Evolutionary conservation across 2,329 filamentous ascomycete genomes (phyloP), one percentile per base, ranked within the genome.

Genomic region (Aschersonia sp.): DNA sequence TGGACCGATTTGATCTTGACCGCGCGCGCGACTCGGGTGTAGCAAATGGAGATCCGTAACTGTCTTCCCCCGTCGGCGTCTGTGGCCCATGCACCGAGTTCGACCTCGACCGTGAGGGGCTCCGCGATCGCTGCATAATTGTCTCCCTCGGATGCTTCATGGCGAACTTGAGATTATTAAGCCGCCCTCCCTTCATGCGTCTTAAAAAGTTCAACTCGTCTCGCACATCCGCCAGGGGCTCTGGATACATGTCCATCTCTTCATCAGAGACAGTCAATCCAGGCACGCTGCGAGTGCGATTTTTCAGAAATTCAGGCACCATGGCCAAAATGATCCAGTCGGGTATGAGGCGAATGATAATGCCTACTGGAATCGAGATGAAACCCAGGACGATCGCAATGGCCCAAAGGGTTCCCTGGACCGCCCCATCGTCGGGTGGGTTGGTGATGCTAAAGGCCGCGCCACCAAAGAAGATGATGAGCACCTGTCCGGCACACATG

Each of bases 391-490:
- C 72, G 48, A 98, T 75, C 6, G 88, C 94, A 55, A 92, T 84
- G 6, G 72, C 89, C 92, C 90, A 97, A 61, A 95, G 83, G 10
- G 73, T 49, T 42, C 47, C 47, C 30, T 35, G 22, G 6, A 47
- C 67, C 14, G 80, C 81, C 54, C 95, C 72, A 7, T 65, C 72
- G 1, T 71, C 22, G 3, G 48, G 46, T 2, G 30, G 67, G 1
- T 60, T 51, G 1, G 72, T 73, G 51, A 94, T 87, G 45, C 77
- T 77, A 70, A 97, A 94, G 2, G 89, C 87, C 7, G 70, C 67
- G 32, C 87, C 85, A 53, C 90, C 90, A 45, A 95, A 77, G 58
- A 86, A 92, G 57, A 95, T 77, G 61, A 97, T 97, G 64, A 95
- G 75, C 30, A 92, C 71, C 62, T 97, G 90, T 29, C 86, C 87